Base-by-base conservation (phyloP, 1,284 basidiomycete species). In the Erythrobasidium hasegawianum region DNA sequence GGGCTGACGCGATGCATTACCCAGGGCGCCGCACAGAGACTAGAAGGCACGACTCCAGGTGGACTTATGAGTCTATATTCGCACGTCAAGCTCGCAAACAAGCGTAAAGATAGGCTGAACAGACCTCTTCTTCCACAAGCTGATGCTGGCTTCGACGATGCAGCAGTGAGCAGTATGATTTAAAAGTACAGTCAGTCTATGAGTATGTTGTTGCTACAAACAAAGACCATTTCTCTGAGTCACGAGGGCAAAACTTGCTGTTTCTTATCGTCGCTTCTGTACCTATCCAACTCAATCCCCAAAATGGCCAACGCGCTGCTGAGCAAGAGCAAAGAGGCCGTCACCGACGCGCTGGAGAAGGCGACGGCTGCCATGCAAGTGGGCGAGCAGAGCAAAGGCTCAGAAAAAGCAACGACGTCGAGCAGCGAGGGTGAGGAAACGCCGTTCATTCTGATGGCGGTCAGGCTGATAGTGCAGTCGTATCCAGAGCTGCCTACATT, bases 11-110 rank as follows among this genome's bases (percentile, higher is more conserved):
- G n/a, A n/a, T n/a, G n/a, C 16, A 45, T n/a, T 38, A 3, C 18
- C 45, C 57, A 90, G 88, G 89, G 89, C 24, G 86, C 87, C 13
- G 89, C 86, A 16, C 89, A 89, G 75, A 80, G 89, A 38, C 89
- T 91, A 85, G 89, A 91, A 73, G 89, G 89, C 5, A 89, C 91
- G 83, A 91, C 89, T 7, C 87, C 89, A 1, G 81, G 85, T 0
- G 84, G 84, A 0, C 78, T 87, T 18, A 80, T 89, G 8, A 80
- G 81, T 49, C 75, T 91, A 26, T 77, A 90, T 65, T 82, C 82
- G 70, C 81, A 87, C 74, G 84, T 87, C 11, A 72, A 41, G 54
- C 52, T 50, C 22, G 26, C 38, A 7, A 45, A 65, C 8, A 65
- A 57, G 58, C 57, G 54, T 4, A 49, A 52, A 39, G n/a, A 18